Percentiles rank a stretch among this genome's conserved stretches.
Conservation (phyloP, 257 asterid genomes). For the Ophiorrhiza pumila region DNA sequence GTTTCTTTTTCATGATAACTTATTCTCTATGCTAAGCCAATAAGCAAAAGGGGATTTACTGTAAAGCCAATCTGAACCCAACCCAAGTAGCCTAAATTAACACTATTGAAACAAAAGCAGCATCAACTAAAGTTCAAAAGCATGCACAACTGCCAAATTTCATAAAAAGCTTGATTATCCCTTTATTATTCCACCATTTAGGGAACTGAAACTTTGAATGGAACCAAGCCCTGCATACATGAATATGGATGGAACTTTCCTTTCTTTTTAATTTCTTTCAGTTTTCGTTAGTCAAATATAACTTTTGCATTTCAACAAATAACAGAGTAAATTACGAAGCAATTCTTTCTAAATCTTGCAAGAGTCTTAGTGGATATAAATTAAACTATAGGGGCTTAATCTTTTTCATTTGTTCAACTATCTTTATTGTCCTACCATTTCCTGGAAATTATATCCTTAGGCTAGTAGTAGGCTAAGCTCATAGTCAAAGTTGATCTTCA, state of each 20-base stretch:
- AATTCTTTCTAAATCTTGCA: neutral
- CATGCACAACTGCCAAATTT: neutral
- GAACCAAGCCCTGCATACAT: neutral
- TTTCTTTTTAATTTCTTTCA: neutral
- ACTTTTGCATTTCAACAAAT: neutral
- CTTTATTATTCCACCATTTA: neutral
- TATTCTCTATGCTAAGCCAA: too few relatives aligned
- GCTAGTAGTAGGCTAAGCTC: conserved; percentile 1
- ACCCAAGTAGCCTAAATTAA: neutral
- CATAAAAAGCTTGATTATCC: neutral
- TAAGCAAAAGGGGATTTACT: too few relatives aligned
- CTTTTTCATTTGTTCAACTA: neutral
- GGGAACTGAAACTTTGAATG: neutral
- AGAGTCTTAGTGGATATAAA: neutral
- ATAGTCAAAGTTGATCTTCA: conserved; percentile 9
- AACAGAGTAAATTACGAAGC: neutral
- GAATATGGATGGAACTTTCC: conserved; percentile 4
- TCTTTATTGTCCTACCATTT: neutral
- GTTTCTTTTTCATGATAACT: too few relatives aligned
- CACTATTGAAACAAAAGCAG: neutral
- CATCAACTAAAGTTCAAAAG: neutral
- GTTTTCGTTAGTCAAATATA: neutral
- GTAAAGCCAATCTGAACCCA: too few relatives aligned
- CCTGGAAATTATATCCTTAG: conserved; percentile 12
- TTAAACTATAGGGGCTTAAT: neutral